A percentile compares a stretch with the other conserved stretches of the same genome.
Conservation (phyloP, 2,329 filamentous ascomycete species). For the Aspergillus pseudoterreus region DNA sequence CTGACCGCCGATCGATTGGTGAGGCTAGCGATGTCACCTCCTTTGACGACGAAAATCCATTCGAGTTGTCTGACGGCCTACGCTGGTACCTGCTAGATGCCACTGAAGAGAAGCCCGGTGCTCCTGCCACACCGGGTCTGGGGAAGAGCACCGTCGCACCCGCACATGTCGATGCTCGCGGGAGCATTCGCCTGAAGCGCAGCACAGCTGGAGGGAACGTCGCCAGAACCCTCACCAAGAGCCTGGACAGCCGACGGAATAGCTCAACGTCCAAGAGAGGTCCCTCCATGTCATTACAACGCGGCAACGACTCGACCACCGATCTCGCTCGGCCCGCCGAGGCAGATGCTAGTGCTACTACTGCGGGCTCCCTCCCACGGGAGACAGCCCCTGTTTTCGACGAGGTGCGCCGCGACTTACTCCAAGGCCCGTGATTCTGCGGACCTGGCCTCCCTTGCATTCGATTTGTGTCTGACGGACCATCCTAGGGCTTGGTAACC, state of each 20-base stretch:
- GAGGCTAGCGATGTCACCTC: slow-evolving; percentile 55
- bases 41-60: slow-evolving; percentile 88
- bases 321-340: slow-evolving; percentile 36
- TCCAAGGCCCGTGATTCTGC: slow-evolving; percentile 39
- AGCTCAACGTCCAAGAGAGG: slow-evolving; percentile 82
- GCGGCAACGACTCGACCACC: slow-evolving; percentile 30
- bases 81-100: slow-evolving; percentile 97
- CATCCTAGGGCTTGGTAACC: slow-evolving; percentile 16
- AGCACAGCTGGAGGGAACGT: slow-evolving; percentile 65
- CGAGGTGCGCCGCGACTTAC: slow-evolving; percentile 48
- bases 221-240: slow-evolving; percentile 77
- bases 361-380: slow-evolving; percentile 25
- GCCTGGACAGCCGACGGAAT: slow-evolving; percentile 84
- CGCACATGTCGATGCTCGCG: slow-evolving; percentile 81
- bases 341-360: slow-evolving; percentile 24
- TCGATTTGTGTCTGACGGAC: slow-evolving; percentile 14
- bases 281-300: slow-evolving; percentile 26
- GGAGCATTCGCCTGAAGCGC: slow-evolving; percentile 53
- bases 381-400: slow-evolving; percentile 42
- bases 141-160: slow-evolving; percentile 89
- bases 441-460: slow-evolving; percentile 9
- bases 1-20: slow-evolving; percentile 49
- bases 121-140: slow-evolving; percentile 86
- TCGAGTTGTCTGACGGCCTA: slow-evolving; percentile 89
- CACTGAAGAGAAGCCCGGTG: slow-evolving; percentile 83